phyloP scores from a whole-genome alignment of 2,329 filamentous ascomycete species.

The Cladosporium sphaerospermum region DNA sequence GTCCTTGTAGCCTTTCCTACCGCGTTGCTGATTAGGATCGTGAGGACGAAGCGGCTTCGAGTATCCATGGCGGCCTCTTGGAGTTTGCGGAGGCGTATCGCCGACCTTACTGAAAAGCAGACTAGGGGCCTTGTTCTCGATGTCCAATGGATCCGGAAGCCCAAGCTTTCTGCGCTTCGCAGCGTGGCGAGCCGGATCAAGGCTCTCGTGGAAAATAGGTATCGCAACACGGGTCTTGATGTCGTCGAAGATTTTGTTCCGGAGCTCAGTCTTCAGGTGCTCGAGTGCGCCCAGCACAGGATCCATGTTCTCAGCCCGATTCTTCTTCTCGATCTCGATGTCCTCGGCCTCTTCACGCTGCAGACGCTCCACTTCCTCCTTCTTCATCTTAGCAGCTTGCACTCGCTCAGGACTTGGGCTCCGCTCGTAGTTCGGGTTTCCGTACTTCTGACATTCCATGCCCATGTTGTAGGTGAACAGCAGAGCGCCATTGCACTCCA shows the following conservation, averaged over 20 bases:
- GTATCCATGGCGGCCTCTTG: constrained; percentile 43
- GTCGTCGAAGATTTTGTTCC: constrained; percentile 79
- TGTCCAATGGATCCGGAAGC: constrained; percentile 57
- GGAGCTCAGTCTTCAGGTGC: constrained; percentile 71
- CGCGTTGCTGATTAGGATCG: constrained; percentile 37
- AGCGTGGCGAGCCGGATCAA: constrained; percentile 74
- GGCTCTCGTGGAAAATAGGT: constrained; percentile 69
- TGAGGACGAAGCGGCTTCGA: constrained; percentile 39
- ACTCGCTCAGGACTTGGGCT: constrained; percentile 48
- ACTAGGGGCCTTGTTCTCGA: constrained; percentile 50
- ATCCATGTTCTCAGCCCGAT: constrained; percentile 80
- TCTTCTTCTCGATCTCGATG: constrained; percentile 81
- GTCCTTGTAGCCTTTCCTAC: constrained; percentile 29
- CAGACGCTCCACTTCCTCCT: constrained; percentile 60
- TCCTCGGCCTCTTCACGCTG: constrained; percentile 73
- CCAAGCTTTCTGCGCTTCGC: constrained; percentile 76
- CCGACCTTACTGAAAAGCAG: constrained; percentile 43
- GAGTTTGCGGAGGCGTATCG: constrained; percentile 60
- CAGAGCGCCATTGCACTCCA: constrained; percentile 69
- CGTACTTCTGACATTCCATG: constrained; percentile 74
- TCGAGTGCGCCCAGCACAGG: constrained; percentile 81
- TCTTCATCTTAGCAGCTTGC: constrained; percentile 46
- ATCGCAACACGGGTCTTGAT: constrained; percentile 82
- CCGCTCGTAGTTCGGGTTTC: constrained; percentile 57
- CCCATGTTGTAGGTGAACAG: constrained; percentile 91